phyloP scores from a whole-genome alignment of 2,329 filamentous ascomycete species.

The Cercospora sp. region DNA sequence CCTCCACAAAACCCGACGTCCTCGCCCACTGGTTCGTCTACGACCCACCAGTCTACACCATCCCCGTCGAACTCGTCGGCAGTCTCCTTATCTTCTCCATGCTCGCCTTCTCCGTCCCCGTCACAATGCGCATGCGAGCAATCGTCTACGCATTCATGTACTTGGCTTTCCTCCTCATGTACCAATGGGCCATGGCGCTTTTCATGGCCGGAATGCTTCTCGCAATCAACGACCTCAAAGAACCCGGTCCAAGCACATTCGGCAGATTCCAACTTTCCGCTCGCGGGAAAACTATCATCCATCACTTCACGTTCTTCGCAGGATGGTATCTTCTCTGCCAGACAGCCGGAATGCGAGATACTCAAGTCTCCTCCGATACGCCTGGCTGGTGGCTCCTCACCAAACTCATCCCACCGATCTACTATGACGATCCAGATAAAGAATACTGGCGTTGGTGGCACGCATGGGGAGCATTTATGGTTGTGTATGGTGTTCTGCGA shows the following conservation, averaged over 20 bases:
- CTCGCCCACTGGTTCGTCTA: slow-evolving; percentile 26
- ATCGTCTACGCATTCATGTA: slow-evolving; percentile 14
- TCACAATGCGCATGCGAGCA: slow-evolving; percentile 12
- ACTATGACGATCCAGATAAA: slow-evolving; percentile 21
- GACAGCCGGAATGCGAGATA: slow-evolving; percentile 21
- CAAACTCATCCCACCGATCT: slow-evolving; percentile 43
- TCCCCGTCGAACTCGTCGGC: slow-evolving; percentile 29
- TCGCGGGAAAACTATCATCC: slow-evolving; percentile 2
- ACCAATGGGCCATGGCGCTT: slow-evolving; percentile 24
- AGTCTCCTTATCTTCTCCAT: slow-evolving; percentile 26
- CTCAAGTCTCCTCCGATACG: slow-evolving; percentile 47
- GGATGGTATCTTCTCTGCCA: slow-evolving; percentile 26
- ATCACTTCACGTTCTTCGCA: slow-evolving; percentile 18
- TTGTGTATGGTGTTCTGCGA: slow-evolving; percentile 54
- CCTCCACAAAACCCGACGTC: slow-evolving; percentile 19
- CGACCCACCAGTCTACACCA: slow-evolving; percentile 29
- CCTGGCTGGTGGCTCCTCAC: slow-evolving; percentile 59
- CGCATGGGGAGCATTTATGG: slow-evolving; percentile 53
- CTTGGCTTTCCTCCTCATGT: slow-evolving; percentile 14
- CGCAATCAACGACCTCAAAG: slow-evolving; percentile 20
- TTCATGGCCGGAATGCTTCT: slow-evolving; percentile 25
- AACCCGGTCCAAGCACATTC: slow-evolving; percentile 3
- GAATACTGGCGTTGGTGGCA: slow-evolving; percentile 57
- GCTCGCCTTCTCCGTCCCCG: slow-evolving; percentile 10
- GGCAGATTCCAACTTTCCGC: not conserved